Conservation (phyloP, 345 rosid species). For the Jatropha curcas region DNA sequence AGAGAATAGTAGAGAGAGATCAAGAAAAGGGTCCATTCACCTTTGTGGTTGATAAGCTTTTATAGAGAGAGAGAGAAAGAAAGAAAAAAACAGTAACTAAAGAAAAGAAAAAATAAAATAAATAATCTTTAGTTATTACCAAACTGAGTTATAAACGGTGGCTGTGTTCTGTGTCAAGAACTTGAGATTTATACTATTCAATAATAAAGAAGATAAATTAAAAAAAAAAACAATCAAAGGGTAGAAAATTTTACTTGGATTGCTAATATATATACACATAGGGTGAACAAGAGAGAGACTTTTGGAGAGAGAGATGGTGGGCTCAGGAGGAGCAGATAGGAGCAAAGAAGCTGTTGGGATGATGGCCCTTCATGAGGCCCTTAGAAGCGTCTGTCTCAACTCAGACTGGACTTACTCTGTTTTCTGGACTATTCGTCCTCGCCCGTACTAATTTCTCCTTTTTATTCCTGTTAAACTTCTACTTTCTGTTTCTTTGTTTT, state of each 20-base stretch:
- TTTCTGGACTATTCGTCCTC: slow-evolving; percentile 99
- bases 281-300: slow-evolving; percentile 8
- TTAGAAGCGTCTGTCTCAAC: slow-evolving; percentile 93
- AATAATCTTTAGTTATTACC: background rate
- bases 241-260: too few relatives aligned
- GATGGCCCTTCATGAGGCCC: slow-evolving; percentile 99
- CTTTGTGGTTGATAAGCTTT: slow-evolving; percentile 38
- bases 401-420: slow-evolving; percentile 99
- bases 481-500: slow-evolving; percentile 7
- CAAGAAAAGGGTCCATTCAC: background rate
- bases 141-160: slow-evolving; percentile 1
- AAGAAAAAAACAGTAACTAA: background rate
- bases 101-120: background rate
- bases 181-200: background rate
- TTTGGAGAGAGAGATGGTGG: slow-evolving; percentile 72
- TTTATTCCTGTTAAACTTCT: background rate
- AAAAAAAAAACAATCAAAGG: background rate
- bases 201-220: background rate
- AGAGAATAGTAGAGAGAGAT: slow-evolving; percentile 23
- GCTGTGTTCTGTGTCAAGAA: background rate
- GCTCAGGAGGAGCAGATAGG: slow-evolving; percentile 94
- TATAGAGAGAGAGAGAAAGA: background rate
- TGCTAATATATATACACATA: background rate
- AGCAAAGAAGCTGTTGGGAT: slow-evolving; percentile 99
- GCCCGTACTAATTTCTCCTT: slow-evolving; percentile 59